Percentiles rank a stretch among this genome's conserved stretches.
Conservation (phyloP, 2,329 filamentous ascomycete genomes). For the Fusarium subglutinans region DNA sequence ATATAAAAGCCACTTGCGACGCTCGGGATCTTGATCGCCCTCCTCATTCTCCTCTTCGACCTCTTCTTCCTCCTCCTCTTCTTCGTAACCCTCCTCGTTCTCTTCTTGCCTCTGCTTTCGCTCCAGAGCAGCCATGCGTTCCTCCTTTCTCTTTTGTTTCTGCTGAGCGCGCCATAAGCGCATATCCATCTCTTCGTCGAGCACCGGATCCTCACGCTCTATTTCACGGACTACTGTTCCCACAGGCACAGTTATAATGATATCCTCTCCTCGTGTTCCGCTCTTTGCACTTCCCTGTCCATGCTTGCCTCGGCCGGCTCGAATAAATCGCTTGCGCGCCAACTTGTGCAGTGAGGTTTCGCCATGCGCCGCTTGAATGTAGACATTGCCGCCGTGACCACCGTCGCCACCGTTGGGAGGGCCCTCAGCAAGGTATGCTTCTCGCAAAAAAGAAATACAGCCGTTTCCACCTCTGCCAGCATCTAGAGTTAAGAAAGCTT, state of each 20-base stretch:
- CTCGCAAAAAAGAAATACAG: slow-evolving; percentile 92
- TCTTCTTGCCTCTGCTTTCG: slow-evolving; percentile 35
- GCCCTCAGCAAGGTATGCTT: slow-evolving; percentile 88
- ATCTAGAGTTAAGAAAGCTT: slow-evolving; percentile 78
- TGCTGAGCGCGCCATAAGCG: slow-evolving; percentile 46
- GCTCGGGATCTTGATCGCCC: slow-evolving; percentile 57
- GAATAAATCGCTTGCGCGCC: slow-evolving; percentile 77
- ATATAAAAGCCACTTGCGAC: slow-evolving; percentile 86
- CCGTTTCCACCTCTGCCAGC: slow-evolving; percentile 88
- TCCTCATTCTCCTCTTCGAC: slow-evolving; percentile 50
- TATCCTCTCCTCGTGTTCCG: slow-evolving; percentile 84
- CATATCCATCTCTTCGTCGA: slow-evolving; percentile 64
- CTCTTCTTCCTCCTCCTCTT: slow-evolving; percentile 22
- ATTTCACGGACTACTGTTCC: slow-evolving; percentile 91
- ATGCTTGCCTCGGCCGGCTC: slow-evolving; percentile 79
- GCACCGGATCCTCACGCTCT: slow-evolving; percentile 78
- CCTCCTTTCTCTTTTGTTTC: slow-evolving; percentile 47
- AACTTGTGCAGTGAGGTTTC: slow-evolving; percentile 95
- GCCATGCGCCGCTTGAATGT: slow-evolving; percentile 90
- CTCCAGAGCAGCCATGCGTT: slow-evolving; percentile 49
- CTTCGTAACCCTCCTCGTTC: slow-evolving; percentile 23
- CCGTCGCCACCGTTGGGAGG: slow-evolving; percentile 96
- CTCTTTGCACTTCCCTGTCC: slow-evolving; percentile 78
- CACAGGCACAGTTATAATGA: slow-evolving; percentile 89
- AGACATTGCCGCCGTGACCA: slow-evolving; percentile 89